Base-by-base conservation (phyloP, 2,329 filamentous ascomycete genomes). In the Pseudogymnoascus sp. region DNA sequence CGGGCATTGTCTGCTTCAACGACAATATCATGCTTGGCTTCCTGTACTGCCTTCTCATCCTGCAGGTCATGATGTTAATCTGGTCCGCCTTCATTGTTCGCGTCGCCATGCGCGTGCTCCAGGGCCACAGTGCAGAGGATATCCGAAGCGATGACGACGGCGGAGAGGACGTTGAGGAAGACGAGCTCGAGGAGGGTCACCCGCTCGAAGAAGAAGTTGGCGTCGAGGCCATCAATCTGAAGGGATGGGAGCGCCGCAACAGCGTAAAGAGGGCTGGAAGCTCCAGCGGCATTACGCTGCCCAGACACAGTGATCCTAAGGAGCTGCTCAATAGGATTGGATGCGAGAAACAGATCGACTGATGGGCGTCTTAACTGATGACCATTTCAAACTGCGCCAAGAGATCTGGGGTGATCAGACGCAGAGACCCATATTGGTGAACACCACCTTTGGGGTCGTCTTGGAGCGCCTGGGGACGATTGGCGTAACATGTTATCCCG, bases 1-100 rank as follows among this genome's bases (percentile, higher is more conserved):
- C 86, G 26, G 90, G 90, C 15, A 78, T 84, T 1, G 83, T 97
- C 54, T 96, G 92, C 79, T 96, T 87, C 80, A 90, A 89, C 68
- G 74, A 84, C 21, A 81, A 79, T 9, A 84, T 97, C 69, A 86
- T 87, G 69, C 89, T 84, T 81, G 79, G 81, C 10, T 97, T 97
- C 77, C 78, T 97, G 13, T 79, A 81, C 8, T 81, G 90, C 39
- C 84, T 99, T 2, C 78, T 95, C 10, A 82, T 87, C 37, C 80
- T 99, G 21, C 92, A 97, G 74, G 78, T 81, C 21, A 82, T 99
- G 60, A 92, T 89, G 33, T 77, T 96, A 36, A 81, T 89, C 64
- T 97, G 94, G 94, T 96, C 97, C 71, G 81, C 79, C 64, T 89
- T 96, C 85, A 96, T 97, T 67, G 75, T 92, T 39, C 84, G 86